A percentile compares a stretch with the other conserved stretches of the same genome.
Conservation (phyloP, 495 filamentous ascomycete genomes). For the Barbatosphaeria neglecta region DNA sequence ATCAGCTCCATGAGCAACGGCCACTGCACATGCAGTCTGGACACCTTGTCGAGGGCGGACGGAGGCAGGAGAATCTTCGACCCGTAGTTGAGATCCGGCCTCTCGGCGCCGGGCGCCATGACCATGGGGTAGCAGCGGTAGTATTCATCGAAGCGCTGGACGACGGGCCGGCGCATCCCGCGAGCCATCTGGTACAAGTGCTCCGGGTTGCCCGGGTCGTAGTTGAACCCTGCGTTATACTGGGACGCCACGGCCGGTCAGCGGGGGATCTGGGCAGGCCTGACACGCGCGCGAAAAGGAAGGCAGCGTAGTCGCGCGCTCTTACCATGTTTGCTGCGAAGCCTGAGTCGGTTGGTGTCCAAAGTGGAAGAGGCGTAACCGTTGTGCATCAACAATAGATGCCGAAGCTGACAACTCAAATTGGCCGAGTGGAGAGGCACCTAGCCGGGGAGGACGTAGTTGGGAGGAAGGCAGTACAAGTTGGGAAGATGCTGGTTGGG, state of each 20-base stretch:
- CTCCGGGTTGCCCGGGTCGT: slow-evolving; percentile 47
- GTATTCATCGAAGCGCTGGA: slow-evolving; percentile 84
- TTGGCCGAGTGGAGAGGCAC: too few relatives aligned
- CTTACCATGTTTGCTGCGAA: not conserved
- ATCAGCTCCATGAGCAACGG: slow-evolving; percentile 92
- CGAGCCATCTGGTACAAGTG: slow-evolving; percentile 33
- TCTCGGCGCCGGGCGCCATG: slow-evolving; percentile 88
- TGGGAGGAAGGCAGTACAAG: too few relatives aligned
- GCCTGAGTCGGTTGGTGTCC: not conserved
- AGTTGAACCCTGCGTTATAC: slow-evolving; percentile 26
- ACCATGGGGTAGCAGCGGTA: slow-evolving; percentile 89
- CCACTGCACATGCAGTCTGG: slow-evolving; percentile 91
- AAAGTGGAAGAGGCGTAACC: not conserved
- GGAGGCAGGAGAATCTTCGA: slow-evolving; percentile 96
- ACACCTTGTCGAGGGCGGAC: slow-evolving; percentile 89
- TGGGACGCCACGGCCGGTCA: slow-evolving; percentile 8
- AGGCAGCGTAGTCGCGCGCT: too few relatives aligned
- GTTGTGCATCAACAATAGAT: not conserved
- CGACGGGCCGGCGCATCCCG: slow-evolving; percentile 21
- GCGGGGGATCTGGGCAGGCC: not conserved
- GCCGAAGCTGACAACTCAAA: not conserved
- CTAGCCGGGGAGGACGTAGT: too few relatives aligned
- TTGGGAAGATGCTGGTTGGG: not conserved
- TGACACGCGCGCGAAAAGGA: not conserved
- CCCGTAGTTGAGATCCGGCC: slow-evolving; percentile 85